Evolutionary conservation across 2,329 filamentous ascomycete genomes (phyloP).

Genomic region (Cercospora beticola): DNA sequence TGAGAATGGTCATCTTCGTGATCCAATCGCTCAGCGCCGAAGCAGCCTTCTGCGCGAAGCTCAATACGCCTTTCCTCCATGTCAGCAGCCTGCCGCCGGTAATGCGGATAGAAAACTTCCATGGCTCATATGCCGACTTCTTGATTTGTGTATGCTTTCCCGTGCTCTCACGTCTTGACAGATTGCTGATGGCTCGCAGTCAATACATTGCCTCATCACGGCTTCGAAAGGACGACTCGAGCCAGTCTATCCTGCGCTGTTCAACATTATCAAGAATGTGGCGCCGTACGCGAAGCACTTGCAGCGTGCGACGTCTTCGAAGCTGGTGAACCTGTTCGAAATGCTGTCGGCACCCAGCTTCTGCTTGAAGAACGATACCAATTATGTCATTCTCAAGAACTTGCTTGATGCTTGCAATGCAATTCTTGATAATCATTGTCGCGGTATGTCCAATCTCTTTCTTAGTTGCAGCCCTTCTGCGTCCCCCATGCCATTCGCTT

Average conservation of each 20-base stretch:
- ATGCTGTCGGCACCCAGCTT: conserved; percentile 95
- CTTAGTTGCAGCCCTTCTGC: background rate
- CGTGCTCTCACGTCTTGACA: background rate
- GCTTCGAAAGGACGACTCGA: conserved; percentile 86
- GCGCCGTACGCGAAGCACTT: conserved; percentile 79
- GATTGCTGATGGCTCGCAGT: conserved; percentile 51
- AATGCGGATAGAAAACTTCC: conserved; percentile 80
- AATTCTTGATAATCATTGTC: conserved; percentile 75
- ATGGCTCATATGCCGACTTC: conserved; percentile 89
- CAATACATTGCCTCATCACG: conserved; percentile 88
- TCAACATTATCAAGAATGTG: conserved; percentile 92
- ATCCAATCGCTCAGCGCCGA: conserved; percentile 94
- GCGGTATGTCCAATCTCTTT: conserved; percentile 24
- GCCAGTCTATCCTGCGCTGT: conserved; percentile 84
- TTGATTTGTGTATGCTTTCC: conserved; percentile 72
- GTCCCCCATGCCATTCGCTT: background rate
- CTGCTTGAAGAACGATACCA: conserved; percentile 85
- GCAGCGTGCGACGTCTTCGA: conserved; percentile 71
- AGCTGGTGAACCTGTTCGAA: conserved; percentile 81
- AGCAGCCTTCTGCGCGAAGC: conserved; percentile 80
- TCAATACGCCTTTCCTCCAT: conserved; percentile 84
- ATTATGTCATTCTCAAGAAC: conserved; percentile 76
- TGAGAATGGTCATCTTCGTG: conserved; percentile 96
- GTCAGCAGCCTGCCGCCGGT: conserved; percentile 82
- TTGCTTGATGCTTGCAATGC: conserved; percentile 86